Base-by-base conservation (phyloP, 768 basidiomycete genomes). In the Collybiopsis confluens region DNA sequence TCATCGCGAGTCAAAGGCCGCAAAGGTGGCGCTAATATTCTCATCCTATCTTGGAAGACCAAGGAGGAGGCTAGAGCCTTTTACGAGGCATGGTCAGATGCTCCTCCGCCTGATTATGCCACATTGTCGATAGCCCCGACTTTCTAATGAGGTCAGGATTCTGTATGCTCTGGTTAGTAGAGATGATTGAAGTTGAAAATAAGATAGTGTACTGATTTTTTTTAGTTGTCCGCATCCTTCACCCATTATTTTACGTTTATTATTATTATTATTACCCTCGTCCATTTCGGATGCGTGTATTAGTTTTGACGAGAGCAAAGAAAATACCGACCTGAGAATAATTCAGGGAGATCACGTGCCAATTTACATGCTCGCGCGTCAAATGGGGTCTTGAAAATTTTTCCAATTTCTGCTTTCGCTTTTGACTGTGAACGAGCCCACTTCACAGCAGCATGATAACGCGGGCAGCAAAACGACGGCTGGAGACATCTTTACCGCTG, bases 401-500 rank as follows among this genome's bases (percentile, higher is more conserved):
- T 52, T 52, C 40, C 3, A 35, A 52, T 38, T 52, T 52, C 42
- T 52, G 37, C 3, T 21, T 37, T 26, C n/a, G 26, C n/a, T 11
- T 38, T 48, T 6, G 21, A 20, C 40, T 42, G n/a, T 4, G 26
- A 50, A 27, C 35, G 35, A 10, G 2, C 24, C 15, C 50, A 33
- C n/a, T 52, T 43, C 26, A 41, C 50, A 45, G 28, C 20, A 59
- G 41, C 43, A 78, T 78, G 76, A 65, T 78, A 48, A 64, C 72
- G 23, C 58, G 76, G 61, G 65, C 71, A 51, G 70, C 70, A 15
- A 63, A 61, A 26, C 64, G 66, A 61, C n/a, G n/a, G n/a, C 65
- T 74, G 0, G 73, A 74, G 73, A 70, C 72, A 58, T 68, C 73
- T 74, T 74, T 70, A 61, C 55, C 82, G 78, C 79, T 77, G 71